Conservation (phyloP, 2,329 filamentous ascomycete genomes). For the Aureobasidium zeae region DNA sequence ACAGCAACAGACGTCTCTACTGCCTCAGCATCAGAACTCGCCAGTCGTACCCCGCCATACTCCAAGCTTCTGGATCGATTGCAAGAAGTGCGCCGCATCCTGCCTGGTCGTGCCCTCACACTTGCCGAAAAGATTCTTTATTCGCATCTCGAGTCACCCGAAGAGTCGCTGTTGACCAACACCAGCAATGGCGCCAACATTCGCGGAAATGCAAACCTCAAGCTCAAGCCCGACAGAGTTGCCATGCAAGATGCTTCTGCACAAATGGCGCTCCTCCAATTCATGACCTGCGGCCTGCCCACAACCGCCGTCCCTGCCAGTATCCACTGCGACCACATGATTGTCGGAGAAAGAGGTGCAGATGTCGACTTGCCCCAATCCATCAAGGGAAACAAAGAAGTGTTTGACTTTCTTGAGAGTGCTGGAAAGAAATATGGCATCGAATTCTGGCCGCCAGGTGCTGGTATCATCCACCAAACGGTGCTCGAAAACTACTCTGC, state of each 20-base stretch:
- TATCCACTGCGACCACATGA: slow-evolving; percentile 98
- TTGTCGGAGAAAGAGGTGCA: slow-evolving; percentile 87
- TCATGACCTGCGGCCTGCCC: slow-evolving; percentile 91
- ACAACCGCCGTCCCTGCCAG: slow-evolving; percentile 89
- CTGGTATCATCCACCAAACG: slow-evolving; percentile 94
- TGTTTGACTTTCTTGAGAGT: slow-evolving; percentile 94
- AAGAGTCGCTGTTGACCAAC: slow-evolving; percentile 74
- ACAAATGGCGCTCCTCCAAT: slow-evolving; percentile 96
- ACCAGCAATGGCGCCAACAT: slow-evolving; percentile 79
- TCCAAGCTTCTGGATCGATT: slow-evolving; percentile 71
- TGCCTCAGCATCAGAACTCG: slow-evolving; percentile 29
- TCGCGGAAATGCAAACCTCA: slow-evolving; percentile 81
- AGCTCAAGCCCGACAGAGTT: slow-evolving; percentile 92
- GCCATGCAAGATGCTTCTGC: slow-evolving; percentile 99
- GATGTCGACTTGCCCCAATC: slow-evolving; percentile 75
- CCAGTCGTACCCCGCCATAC: slow-evolving; percentile 65
- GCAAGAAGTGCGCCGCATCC: slow-evolving; percentile 61
- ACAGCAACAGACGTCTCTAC: slow-evolving; percentile 21
- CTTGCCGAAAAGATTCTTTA: slow-evolving; percentile 98
- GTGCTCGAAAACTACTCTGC: slow-evolving; percentile 96
- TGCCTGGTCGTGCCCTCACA: slow-evolving; percentile 58
- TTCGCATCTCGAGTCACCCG: slow-evolving; percentile 80
- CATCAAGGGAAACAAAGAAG: slow-evolving; percentile 87
- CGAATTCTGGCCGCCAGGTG: slow-evolving; percentile 90
- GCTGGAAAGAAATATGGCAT: slow-evolving; percentile 86